Percentiles rank a stretch among this genome's conserved stretches.
These are phyloP conservation scores for Salix viminalis DNA, from an alignment of 345 rosid species.

Conservation along the genomic window DNA sequence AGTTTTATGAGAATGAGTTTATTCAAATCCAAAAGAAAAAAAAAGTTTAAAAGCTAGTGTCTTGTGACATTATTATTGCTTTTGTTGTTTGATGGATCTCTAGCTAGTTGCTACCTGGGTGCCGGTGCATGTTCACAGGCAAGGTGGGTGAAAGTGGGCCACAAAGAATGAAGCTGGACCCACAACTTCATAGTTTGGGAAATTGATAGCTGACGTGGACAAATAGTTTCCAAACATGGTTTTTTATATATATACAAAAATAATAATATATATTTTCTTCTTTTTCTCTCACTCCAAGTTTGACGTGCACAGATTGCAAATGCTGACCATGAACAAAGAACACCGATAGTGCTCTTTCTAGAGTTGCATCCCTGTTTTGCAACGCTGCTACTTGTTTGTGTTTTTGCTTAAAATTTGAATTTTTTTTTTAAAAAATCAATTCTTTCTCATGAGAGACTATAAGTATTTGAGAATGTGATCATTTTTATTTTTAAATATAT, in stretches of 20 bases:
- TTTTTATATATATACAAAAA: too few species aligned
- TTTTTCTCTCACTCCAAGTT: not conserved
- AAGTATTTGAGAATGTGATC: too few species aligned
- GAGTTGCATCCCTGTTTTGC: too few species aligned
- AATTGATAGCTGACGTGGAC: slow-evolving; percentile 7
- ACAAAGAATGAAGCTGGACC: not conserved
- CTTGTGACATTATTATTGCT: not conserved
- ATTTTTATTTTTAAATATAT: not conserved
- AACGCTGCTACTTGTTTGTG: too few species aligned
- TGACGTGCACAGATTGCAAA: not conserved
- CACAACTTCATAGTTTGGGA: not conserved
- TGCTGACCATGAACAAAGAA: not conserved
- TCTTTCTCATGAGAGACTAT: too few species aligned
- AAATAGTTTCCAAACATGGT: slow-evolving; percentile 7
- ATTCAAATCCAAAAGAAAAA: too few species aligned
- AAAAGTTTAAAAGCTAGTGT: not conserved
- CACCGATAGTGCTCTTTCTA: not conserved
- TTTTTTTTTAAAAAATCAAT: too few species aligned
- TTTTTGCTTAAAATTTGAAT: too few species aligned
- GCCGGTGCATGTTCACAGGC: not conserved
- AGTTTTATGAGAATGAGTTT: too few species aligned
- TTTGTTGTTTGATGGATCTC: not conserved
- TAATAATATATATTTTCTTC: not conserved
- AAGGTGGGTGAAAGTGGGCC: not conserved
- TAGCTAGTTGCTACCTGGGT: not conserved